Conservation (phyloP, 306 rosid genomes). For the Cyamopsis tetragonoloba region DNA sequence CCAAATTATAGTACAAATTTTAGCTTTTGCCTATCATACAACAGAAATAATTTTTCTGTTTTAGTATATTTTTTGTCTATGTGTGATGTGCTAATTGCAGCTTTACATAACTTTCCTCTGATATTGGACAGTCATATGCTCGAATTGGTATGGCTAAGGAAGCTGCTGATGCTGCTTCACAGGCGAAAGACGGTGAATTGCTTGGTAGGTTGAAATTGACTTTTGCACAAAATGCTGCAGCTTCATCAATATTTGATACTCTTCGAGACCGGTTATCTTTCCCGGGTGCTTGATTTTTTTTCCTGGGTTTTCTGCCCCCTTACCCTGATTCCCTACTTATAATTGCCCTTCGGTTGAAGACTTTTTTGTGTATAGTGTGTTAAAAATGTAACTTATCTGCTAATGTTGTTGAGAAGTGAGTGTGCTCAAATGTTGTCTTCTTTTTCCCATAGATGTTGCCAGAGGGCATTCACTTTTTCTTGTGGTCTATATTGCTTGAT, state of each 20-base stretch:
- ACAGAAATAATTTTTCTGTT: neutral
- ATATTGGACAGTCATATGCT: constrained; percentile 71
- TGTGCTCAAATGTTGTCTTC: constrained; percentile 15
- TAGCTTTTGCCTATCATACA: constrained; percentile 7
- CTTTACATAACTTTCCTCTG: constrained; percentile 7
- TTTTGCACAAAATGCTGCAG: constrained; percentile 77
- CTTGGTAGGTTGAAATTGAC: constrained; percentile 85
- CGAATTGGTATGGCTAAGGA: constrained; percentile 96
- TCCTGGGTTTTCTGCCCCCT: neutral
- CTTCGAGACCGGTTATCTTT: constrained; percentile 78
- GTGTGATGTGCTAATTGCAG: neutral
- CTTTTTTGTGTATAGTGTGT: constrained; percentile 36
- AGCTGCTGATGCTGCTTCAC: constrained; percentile 98
- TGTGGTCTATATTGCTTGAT: constrained; percentile 8
- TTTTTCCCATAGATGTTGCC: neutral
- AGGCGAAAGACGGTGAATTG: constrained; percentile 90
- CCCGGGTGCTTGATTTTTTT: constrained; percentile 56
- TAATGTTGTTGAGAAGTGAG: constrained; percentile 6
- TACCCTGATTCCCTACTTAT: neutral
- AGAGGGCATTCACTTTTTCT: constrained; percentile 15
- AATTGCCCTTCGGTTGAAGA: neutral
- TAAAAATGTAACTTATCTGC: constrained; percentile 30
- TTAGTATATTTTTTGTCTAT: neutral
- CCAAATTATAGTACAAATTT: neutral
- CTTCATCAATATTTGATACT: constrained; percentile 79